Evolutionary conservation across 257 asterid genomes (phyloP), one percentile per base, ranked within the genome.

Genomic region (Coffea eugenioides): DNA sequence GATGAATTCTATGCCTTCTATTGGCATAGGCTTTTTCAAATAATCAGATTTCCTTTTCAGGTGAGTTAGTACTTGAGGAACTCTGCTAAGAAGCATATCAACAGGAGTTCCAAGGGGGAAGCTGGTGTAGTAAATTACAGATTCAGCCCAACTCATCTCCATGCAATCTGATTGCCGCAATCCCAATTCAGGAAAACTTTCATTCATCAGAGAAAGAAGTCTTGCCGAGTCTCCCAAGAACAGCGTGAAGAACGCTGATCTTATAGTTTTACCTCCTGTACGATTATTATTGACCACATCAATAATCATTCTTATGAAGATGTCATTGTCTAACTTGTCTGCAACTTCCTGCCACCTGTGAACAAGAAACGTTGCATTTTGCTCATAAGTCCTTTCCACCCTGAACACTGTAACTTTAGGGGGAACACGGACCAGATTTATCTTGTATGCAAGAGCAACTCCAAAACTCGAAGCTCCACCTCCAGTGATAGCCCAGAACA

Each of bases 41-140:
- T 88, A 91, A 67, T 91, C 94, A 6, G 97, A 91, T 85, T 90
- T 91, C n/a, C 91, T 79, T 62, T 91, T 91, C 65, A 87, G 75
- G 76, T 81, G 21, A 0, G 67, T 45, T 3, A 83, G 67, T 2
- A 0, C 15, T 23, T 83, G 89, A 0, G 91, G 90, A 39, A 46
- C 83, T 59, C 94, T 77, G 15, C 81, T 81, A 0, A 88, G 90
- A 34, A 91, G 92, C n/a, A 56, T 85, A 12, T 69, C 59, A 0
- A 77, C 80, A 0, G 89, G 85, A 6, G 93, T 88, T 34, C 89
- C 89, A 0, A 68, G 23, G 4, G 87, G 73, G 74, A 87, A 81
- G 46, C 82, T 77, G 0, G 91, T 75, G 89, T 90, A 91, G 83
- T 31, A 88, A 13, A 91, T 85, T 8, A 86, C 88, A 1, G 94